Conservation (phyloP, 768 basidiomycete genomes). For the Filobasidium wieringae region DNA sequence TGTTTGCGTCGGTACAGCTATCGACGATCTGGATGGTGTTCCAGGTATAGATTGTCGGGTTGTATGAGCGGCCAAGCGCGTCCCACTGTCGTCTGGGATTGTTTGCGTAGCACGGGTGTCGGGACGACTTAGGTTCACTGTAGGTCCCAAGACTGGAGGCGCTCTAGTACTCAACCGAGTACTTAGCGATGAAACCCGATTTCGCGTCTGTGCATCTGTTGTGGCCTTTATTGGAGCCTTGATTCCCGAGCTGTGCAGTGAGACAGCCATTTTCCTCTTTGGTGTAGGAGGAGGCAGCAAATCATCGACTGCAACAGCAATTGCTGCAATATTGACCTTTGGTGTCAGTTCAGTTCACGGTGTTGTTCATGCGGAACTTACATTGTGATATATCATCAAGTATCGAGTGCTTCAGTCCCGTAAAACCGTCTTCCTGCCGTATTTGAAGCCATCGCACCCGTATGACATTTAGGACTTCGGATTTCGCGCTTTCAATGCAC, state of each 20-base stretch:
- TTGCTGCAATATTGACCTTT: background rate
- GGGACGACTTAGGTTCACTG: too few relatives aligned
- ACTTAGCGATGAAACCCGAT: too few relatives aligned
- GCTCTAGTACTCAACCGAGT: too few relatives aligned
- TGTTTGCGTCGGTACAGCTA: too few relatives aligned
- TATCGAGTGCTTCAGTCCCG: slow-evolving; percentile 70
- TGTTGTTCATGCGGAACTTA: slow-evolving; percentile 42
- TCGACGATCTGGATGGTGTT: too few relatives aligned
- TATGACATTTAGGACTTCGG: slow-evolving; percentile 61
- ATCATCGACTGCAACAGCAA: background rate
- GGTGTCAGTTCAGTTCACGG: background rate
- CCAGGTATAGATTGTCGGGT: too few relatives aligned
- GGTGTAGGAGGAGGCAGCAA: background rate
- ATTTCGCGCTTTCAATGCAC: slow-evolving; percentile 56
- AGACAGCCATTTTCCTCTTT: background rate
- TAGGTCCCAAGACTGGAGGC: too few relatives aligned
- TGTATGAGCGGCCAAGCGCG: too few relatives aligned
- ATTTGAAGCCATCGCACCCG: slow-evolving; percentile 65
- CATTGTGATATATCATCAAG: slow-evolving; percentile 76
- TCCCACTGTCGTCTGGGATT: too few relatives aligned
- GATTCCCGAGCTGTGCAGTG: background rate
- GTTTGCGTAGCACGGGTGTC: too few relatives aligned
- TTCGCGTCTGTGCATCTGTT: too few relatives aligned
- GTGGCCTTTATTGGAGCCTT: too few relatives aligned
- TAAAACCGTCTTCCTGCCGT: slow-evolving; percentile 67